Percentiles rank a stretch among this genome's conserved stretches.
Evolutionary conservation across 768 basidiomycete species (phyloP).

Genomic region (Termitomyces sp.): DNA sequence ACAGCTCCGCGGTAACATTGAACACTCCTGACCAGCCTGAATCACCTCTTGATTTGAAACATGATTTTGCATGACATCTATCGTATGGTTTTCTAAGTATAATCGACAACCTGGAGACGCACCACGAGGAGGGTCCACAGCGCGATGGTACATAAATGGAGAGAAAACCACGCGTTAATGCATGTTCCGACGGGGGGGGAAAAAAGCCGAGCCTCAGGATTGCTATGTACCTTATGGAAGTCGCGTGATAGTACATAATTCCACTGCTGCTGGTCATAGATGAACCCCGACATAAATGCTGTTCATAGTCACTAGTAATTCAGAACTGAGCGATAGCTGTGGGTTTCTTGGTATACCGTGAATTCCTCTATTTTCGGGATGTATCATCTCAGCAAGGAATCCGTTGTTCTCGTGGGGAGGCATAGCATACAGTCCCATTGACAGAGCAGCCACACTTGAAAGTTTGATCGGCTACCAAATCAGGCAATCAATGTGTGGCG

Average conservation of each 20-base stretch:
- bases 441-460: slow-evolving; percentile 3
- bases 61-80: not conserved
- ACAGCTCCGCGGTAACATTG: not conserved
- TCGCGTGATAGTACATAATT: not conserved
- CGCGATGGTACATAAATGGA: not conserved
- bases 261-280: not conserved
- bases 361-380: not conserved
- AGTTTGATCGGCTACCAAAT: not conserved
- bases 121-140: not conserved
- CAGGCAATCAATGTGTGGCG: slow-evolving; percentile 1
- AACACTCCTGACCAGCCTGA: not conserved
- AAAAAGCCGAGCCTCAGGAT: not conserved
- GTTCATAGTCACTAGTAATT: not conserved
- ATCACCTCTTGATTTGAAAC: not conserved
- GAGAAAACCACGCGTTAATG: not conserved
- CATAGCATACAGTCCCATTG: not conserved
- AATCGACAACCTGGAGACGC: not conserved
- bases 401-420: not conserved
- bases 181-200: not conserved
- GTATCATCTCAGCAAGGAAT: not conserved
- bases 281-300: not conserved
- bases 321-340: not conserved
- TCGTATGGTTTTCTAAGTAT: not conserved
- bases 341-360: not conserved
- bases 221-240: not conserved